These are phyloP conservation scores for Centella asiatica DNA, from an alignment of 129 eudicot genomes.

Conservation along the genomic window DNA sequence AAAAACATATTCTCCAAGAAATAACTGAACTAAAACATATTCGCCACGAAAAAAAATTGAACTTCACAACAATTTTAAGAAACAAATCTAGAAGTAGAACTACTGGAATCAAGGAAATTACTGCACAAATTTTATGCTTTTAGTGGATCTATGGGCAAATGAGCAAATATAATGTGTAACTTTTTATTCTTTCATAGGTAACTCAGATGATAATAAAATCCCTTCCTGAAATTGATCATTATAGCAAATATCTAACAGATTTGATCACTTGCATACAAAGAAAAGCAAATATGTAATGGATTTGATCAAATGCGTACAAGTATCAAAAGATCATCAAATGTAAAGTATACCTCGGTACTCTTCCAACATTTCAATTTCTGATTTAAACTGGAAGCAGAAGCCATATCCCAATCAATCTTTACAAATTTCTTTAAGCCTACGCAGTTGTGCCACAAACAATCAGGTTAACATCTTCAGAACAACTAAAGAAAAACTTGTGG, in stretches of 20 bases:
- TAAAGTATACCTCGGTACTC: neutral
- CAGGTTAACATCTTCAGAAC: neutral
- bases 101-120: neutral
- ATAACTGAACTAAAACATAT: too few species aligned
- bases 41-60: too few species aligned
- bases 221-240: too few species aligned
- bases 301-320: too few species aligned
- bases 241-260: too few species aligned
- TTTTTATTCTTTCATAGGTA: too few species aligned
- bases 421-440: neutral
- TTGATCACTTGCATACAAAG: too few species aligned
- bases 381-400: neutral
- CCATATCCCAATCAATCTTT: neutral
- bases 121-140: too few species aligned
- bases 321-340: neutral
- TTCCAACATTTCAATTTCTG: neutral
- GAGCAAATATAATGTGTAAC: too few species aligned
- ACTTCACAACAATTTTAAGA: neutral
- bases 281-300: too few species aligned
- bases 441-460: neutral
- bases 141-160: neutral
- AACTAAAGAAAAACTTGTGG: neutral
- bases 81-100: neutral
- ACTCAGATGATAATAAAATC: too few species aligned
- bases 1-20: too few species aligned